Evolutionary conservation across 441 rosid species (phyloP), one percentile per base, ranked within the genome.

Genomic region (Arabidopsis hybrid): DNA sequence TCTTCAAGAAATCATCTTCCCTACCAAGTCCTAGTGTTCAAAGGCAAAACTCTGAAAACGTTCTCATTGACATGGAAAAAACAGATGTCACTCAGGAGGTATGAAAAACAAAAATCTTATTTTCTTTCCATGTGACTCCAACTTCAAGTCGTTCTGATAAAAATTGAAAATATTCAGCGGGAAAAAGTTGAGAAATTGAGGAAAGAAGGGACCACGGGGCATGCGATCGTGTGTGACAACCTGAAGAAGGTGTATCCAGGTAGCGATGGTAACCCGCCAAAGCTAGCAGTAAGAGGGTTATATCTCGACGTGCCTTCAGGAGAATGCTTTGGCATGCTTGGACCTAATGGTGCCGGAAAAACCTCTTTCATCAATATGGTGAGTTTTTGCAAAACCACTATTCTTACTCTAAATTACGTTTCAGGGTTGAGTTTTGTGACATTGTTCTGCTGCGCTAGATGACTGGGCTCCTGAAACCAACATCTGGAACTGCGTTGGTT

Each of bases 291-390:
- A 18, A 84, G 83, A 75, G 98, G 96, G 16, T 76, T 95, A 66
- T 89, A 95, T 72, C 95, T 95, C 71, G 95, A 86, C 69, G 76
- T 92, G 78, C 90, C 93, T 74, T 82, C 82, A 59, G 98, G 96
- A 45, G 97, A 95, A 80, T 95, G 99, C 81, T 92, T 95, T 39
- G 99, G 99, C 39, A 84, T 92, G 92, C 95, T 95, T 63, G 97
- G 98, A 74, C 99, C 99, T 2, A 95, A 95, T 77, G 99, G 98
- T 65, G 98, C 99, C 4, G 97, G 99, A 45, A 95, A 95, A 80
- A 92, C 99, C 51, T 92, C 98, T 62, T 92, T 95, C 80, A 95
- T 95, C 69, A 89, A 80, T 66, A 95, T 95, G 98, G 99, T 89
- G 40, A 82, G 85, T 21, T 84, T 40, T 16, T 6, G 0, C 26